Evolutionary conservation across 129 eudicot genomes (phyloP).

Genomic region (Kitagawia praeruptora): DNA sequence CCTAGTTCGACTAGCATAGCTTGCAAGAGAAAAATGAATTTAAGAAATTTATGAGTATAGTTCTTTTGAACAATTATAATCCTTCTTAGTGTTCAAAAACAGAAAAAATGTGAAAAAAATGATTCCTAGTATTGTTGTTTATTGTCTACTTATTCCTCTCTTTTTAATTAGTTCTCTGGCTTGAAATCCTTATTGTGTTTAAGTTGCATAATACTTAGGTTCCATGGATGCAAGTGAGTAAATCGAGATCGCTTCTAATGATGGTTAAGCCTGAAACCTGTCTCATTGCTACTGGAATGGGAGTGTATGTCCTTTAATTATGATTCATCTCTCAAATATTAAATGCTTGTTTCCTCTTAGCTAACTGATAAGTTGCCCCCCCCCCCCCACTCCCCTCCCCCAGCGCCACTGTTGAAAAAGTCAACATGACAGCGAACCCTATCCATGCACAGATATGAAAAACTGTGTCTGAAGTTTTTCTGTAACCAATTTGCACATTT

Average conservation of each 20-base stretch:
- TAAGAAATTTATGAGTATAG: background rate
- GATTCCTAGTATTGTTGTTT: background rate
- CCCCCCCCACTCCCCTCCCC: background rate
- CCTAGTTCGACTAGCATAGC: background rate
- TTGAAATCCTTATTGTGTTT: constrained; percentile 5
- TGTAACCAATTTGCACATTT: background rate
- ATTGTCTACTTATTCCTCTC: background rate
- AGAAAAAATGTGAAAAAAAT: background rate
- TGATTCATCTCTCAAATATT: background rate
- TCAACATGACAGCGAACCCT: background rate
- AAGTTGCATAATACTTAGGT: constrained; percentile 32
- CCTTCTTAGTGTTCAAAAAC: background rate
- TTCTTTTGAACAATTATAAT: background rate
- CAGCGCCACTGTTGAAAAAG: too few relatives aligned
- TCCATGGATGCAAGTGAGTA: constrained; percentile 96
- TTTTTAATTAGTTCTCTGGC: background rate
- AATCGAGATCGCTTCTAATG: constrained; percentile 80
- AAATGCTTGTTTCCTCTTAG: background rate
- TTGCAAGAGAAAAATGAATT: background rate
- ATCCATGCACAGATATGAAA: background rate
- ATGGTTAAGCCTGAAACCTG: constrained; percentile 73
- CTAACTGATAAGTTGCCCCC: too few relatives aligned
- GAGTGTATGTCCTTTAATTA: constrained; percentile 45
- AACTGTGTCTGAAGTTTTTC: too few relatives aligned
- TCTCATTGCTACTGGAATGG: constrained; percentile 59